phyloP scores from a whole-genome alignment of 139 green algal species.

The Haematococcus lacustris region DNA sequence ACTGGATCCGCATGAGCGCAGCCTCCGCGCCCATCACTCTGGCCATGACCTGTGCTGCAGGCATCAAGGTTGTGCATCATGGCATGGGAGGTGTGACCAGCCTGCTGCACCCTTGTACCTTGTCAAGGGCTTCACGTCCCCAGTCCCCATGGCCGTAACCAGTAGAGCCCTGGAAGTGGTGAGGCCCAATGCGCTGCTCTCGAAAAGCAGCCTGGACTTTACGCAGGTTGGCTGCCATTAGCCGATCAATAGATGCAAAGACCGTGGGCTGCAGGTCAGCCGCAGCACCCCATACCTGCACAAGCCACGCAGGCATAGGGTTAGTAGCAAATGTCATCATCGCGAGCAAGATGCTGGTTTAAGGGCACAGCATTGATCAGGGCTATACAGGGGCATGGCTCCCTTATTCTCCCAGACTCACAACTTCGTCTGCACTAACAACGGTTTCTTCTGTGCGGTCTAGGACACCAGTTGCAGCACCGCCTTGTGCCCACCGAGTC shows the following conservation, averaged over 20 bases:
- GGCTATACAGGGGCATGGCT: too few relatives aligned
- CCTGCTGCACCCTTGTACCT: conserved; percentile 35
- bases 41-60: conserved; percentile 64
- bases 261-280: conserved; percentile 29
- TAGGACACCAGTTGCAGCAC: too few relatives aligned
- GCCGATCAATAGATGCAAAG: conserved; percentile 61
- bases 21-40: conserved; percentile 82
- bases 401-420: too few relatives aligned
- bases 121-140: conserved; percentile 76
- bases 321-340: too few relatives aligned
- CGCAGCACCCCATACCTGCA: conserved; percentile 46
- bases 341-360: too few relatives aligned
- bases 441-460: too few relatives aligned
- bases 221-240: conserved; percentile 59
- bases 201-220: conserved; percentile 64
- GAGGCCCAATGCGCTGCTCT: conserved; percentile 56
- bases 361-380: too few relatives aligned
- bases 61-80: too few relatives aligned
- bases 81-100: too few relatives aligned
- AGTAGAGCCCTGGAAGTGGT: conserved; percentile 87
- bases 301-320: too few relatives aligned
- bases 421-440: too few relatives aligned
- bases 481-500: too few relatives aligned
- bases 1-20: conserved; percentile 79
- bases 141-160: conserved; percentile 91